Evolutionary conservation across 768 basidiomycete genomes (phyloP).

Genomic region (Sutorius australiensis): DNA sequence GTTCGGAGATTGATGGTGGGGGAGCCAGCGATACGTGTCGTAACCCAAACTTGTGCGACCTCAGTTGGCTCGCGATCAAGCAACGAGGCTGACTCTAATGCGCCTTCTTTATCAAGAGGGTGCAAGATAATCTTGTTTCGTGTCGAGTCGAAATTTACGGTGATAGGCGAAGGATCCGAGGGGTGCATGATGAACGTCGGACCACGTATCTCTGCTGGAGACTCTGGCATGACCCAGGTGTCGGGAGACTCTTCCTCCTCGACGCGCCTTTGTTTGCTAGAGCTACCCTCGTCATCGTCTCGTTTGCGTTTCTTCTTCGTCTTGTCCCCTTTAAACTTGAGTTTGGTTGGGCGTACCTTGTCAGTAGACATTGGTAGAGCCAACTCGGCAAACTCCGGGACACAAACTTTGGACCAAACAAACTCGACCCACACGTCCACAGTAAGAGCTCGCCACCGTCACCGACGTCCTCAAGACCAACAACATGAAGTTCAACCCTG

Average conservation of each 20-base stretch:
- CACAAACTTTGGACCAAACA: conserved; percentile 38
- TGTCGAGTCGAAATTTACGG: conserved; percentile 74
- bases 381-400: conserved; percentile 23
- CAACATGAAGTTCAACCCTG: conserved; percentile 82
- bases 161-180: conserved; percentile 73
- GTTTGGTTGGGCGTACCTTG: conserved; percentile 66
- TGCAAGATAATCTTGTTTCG: conserved; percentile 68
- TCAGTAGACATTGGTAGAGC: conserved; percentile 31
- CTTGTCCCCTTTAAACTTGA: conserved; percentile 90
- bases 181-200: conserved; percentile 86
- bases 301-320: conserved; percentile 77
- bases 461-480: conserved; percentile 61
- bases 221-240: conserved; percentile 76
- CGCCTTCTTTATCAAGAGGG: conserved; percentile 58
- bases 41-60: conserved; percentile 89
- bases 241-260: conserved; percentile 67
- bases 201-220: conserved; percentile 71
- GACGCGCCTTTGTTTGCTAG: conserved; percentile 43
- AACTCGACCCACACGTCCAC: conserved; percentile 21
- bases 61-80: conserved; percentile 73
- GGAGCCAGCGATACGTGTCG: conserved; percentile 80
- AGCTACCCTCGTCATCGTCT: conserved; percentile 44
- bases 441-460: conserved; percentile 37
- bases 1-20: conserved; percentile 82
- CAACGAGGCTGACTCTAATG: conserved; percentile 40